These are phyloP conservation scores for Knoxdaviesia proteae DNA, from an alignment of 2,329 filamentous ascomycete genomes.

Conservation along the genomic window DNA sequence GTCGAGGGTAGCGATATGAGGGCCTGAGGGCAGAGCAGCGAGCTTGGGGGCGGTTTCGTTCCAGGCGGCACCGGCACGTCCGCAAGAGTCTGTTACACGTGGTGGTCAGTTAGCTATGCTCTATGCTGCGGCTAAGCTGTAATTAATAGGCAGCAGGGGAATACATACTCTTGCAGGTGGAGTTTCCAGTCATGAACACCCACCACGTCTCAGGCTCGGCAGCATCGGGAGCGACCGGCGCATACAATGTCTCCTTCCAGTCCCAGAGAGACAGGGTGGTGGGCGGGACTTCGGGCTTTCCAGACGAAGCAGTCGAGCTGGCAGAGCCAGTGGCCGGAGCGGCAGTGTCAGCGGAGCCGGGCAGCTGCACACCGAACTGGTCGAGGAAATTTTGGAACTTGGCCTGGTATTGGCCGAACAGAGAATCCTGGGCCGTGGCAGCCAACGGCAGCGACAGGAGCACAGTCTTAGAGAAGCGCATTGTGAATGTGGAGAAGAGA, in stretches of 20 bases:
- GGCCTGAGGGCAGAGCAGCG: conserved; percentile 35
- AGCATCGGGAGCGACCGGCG: conserved; percentile 34
- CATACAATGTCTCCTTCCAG: conserved; percentile 49
- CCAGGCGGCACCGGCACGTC: conserved; percentile 39
- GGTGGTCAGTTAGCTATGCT: conserved; percentile 7
- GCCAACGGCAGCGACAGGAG: conserved; percentile 35
- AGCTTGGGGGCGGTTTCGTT: conserved; percentile 46
- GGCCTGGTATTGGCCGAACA: conserved; percentile 35
- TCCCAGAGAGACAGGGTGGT: conserved; percentile 41
- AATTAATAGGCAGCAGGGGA: neutral
- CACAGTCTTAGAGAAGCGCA: conserved; percentile 35
- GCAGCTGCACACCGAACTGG: conserved; percentile 31
- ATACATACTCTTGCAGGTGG: conserved; percentile 46
- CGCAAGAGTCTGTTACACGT: conserved; percentile 36
- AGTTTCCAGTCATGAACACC: conserved; percentile 56
- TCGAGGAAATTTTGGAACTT: conserved; percentile 44
- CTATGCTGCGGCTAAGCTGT: conserved; percentile 1
- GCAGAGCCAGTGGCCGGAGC: neutral
- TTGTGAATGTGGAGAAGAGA: conserved; percentile 13
- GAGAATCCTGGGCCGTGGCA: conserved; percentile 28
- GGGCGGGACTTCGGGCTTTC: conserved; percentile 11
- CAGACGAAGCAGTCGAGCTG: neutral
- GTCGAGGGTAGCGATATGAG: conserved; percentile 49
- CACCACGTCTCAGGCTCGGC: conserved; percentile 56
- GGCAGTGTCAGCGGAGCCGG: conserved; percentile 17